Evolutionary conservation across 495 filamentous ascomycete species (phyloP).

Genomic region (Hypoxylon subgilvum): DNA sequence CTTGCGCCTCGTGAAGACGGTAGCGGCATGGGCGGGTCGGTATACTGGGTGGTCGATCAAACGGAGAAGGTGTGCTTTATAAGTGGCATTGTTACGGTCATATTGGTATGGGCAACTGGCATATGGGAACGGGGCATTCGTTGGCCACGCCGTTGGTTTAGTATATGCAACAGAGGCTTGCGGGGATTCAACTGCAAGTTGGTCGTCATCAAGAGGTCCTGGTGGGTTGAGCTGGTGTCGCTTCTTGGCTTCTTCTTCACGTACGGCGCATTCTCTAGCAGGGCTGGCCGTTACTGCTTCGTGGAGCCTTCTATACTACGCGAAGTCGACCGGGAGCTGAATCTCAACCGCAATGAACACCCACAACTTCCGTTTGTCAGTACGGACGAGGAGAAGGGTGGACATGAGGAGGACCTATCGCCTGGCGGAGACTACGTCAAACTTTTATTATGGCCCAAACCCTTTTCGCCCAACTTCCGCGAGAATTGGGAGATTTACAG

Average conservation of each 20-base stretch:
- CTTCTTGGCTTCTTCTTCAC: slow-evolving; percentile 78
- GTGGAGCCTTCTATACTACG: slow-evolving; percentile 62
- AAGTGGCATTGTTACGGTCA: slow-evolving; percentile 79
- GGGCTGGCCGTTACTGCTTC: slow-evolving; percentile 67
- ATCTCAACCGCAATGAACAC: slow-evolving; percentile 47
- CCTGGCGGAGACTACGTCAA: slow-evolving; percentile 90
- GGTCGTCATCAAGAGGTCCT: slow-evolving; percentile 81
- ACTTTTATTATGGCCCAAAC: slow-evolving; percentile 88
- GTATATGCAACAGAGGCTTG: slow-evolving; percentile 84
- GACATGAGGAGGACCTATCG: slow-evolving; percentile 83
- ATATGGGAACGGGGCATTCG: slow-evolving; percentile 94
- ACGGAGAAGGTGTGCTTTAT: slow-evolving; percentile 85
- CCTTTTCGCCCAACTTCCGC: slow-evolving; percentile 92
- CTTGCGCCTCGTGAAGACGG: slow-evolving; percentile 90
- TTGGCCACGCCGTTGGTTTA: slow-evolving; percentile 92
- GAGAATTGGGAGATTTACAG: slow-evolving; percentile 96
- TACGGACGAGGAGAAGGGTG: slow-evolving; percentile 57
- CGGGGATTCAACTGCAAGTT: slow-evolving; percentile 94
- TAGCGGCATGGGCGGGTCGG: slow-evolving; percentile 83
- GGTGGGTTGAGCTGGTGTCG: slow-evolving; percentile 76
- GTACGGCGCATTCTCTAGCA: slow-evolving; percentile 70
- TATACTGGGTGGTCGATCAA: slow-evolving; percentile 94
- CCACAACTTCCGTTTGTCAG: slow-evolving; percentile 50
- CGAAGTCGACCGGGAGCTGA: slow-evolving; percentile 58
- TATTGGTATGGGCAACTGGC: slow-evolving; percentile 90